A percentile compares a stretch with the other conserved stretches of the same genome.
These are phyloP conservation scores for Boletus barrowsii DNA, from an alignment of 768 basidiomycete species.

Conservation along the genomic window DNA sequence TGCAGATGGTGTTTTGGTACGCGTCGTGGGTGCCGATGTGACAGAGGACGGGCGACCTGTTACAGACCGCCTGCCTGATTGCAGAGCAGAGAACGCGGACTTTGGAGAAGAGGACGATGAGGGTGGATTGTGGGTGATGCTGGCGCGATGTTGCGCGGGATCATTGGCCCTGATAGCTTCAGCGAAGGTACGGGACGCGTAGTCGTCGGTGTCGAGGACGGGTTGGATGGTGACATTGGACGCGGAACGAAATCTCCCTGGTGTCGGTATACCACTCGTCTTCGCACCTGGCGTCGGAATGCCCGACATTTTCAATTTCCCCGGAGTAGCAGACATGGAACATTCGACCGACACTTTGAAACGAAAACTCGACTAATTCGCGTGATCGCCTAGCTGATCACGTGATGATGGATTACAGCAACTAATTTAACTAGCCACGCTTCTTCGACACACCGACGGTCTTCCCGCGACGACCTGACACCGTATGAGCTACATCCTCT, in stretches of 20 bases:
- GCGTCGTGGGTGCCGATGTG: conserved; percentile 48
- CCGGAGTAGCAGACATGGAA: conserved; percentile 41
- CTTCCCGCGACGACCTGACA: conserved; percentile 86
- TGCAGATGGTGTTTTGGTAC: conserved; percentile 52
- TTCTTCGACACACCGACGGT: conserved; percentile 97
- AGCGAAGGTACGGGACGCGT: conserved; percentile 67
- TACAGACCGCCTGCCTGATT: conserved; percentile 43
- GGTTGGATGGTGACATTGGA: conserved; percentile 45
- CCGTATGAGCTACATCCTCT: background rate
- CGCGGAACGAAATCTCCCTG: conserved; percentile 66
- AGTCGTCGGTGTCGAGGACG: conserved; percentile 44
- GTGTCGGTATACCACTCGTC: conserved; percentile 59
- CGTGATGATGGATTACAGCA: conserved; percentile 18
- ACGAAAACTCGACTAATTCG: background rate
- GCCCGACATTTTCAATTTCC: conserved; percentile 39
- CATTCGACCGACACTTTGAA: conserved; percentile 7
- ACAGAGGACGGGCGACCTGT: conserved; percentile 61
- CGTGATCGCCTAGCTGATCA: conserved; percentile 2
- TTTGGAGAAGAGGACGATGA: conserved; percentile 49
- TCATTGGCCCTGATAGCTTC: conserved; percentile 82
- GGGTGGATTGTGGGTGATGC: conserved; percentile 36
- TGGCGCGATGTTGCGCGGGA: conserved; percentile 64
- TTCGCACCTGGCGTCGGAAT: conserved; percentile 47
- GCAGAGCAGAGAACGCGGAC: conserved; percentile 36
- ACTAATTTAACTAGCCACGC: conserved; percentile 43